These are phyloP conservation scores for Fusarium armeniacum DNA, from an alignment of 2,329 filamentous ascomycete genomes.

Conservation along the genomic window DNA sequence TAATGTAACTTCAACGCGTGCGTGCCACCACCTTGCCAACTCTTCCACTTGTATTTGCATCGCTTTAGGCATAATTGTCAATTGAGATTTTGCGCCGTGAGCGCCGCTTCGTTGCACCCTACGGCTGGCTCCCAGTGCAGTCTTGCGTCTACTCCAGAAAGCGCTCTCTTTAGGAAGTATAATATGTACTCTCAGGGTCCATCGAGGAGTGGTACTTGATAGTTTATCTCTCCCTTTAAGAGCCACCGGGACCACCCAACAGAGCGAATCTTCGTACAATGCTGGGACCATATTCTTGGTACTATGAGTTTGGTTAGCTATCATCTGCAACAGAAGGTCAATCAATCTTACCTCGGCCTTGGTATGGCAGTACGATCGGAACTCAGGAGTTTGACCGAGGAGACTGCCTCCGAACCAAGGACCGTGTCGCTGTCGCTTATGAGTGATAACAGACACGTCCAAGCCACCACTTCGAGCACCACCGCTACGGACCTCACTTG, in stretches of 20 bases:
- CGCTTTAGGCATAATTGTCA: constrained; percentile 47
- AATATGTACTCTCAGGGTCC: constrained; percentile 19
- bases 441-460: constrained; percentile 96
- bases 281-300: constrained; percentile 95
- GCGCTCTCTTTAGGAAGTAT: constrained; percentile 9
- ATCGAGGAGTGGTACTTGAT: constrained; percentile 34
- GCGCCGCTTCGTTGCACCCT: constrained; percentile 39
- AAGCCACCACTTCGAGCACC: constrained; percentile 93
- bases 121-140: constrained; percentile 3
- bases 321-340: not conserved
- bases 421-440: constrained; percentile 96
- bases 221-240: constrained; percentile 60
- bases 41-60: constrained; percentile 39
- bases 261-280: constrained; percentile 96
- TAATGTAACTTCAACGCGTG: constrained; percentile 40
- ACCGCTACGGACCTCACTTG: constrained; percentile 91
- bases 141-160: constrained; percentile 15
- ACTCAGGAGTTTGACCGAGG: constrained; percentile 96
- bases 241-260: constrained; percentile 89
- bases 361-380: constrained; percentile 98
- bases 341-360: constrained; percentile 74
- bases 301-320: constrained; percentile 63
- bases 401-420: constrained; percentile 99
- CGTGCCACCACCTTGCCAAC: constrained; percentile 32
- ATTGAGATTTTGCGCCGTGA: constrained; percentile 43